phyloP scores from a whole-genome alignment of 202 grass and related monocot species.

The Musa balbisiana region DNA sequence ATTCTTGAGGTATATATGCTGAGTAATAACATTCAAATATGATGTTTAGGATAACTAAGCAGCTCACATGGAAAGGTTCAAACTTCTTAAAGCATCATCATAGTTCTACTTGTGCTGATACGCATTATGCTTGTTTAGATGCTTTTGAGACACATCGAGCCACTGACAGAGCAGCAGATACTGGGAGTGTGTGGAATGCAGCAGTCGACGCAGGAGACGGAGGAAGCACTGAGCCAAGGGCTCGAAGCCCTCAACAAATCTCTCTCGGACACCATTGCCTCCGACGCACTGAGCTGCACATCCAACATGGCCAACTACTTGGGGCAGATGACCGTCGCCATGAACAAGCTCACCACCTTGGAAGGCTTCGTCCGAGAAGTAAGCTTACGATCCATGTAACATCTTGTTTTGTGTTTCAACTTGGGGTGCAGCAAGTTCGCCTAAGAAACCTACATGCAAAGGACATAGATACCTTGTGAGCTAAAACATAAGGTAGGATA shows the following conservation, averaged over 20 bases:
- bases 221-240: conserved; percentile 47
- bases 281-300: conserved; percentile 28
- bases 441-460: too few relatives aligned
- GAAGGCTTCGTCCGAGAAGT: conserved; percentile 68
- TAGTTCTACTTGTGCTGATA: too few relatives aligned
- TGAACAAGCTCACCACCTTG: conserved; percentile 58
- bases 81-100: too few relatives aligned
- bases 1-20: too few relatives aligned
- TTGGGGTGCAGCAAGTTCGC: too few relatives aligned
- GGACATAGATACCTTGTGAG: too few relatives aligned
- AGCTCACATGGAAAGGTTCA: too few relatives aligned
- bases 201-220: conserved; percentile 48
- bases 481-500: too few relatives aligned
- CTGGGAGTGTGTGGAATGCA: conserved; percentile 54
- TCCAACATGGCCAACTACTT: conserved; percentile 41
- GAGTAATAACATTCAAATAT: too few relatives aligned
- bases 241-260: conserved; percentile 39
- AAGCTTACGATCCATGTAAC: conserved; percentile 2
- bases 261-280: conserved; percentile 48
- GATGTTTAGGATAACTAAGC: too few relatives aligned
- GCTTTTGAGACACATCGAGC: conserved; percentile 47
- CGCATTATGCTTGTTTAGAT: conserved; percentile 28
- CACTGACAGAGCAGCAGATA: conserved; percentile 57
- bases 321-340: conserved; percentile 48
- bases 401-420: too few relatives aligned